Conservation (phyloP, 768 basidiomycete genomes). For the Krasilnikovozyma curviuscula region DNA sequence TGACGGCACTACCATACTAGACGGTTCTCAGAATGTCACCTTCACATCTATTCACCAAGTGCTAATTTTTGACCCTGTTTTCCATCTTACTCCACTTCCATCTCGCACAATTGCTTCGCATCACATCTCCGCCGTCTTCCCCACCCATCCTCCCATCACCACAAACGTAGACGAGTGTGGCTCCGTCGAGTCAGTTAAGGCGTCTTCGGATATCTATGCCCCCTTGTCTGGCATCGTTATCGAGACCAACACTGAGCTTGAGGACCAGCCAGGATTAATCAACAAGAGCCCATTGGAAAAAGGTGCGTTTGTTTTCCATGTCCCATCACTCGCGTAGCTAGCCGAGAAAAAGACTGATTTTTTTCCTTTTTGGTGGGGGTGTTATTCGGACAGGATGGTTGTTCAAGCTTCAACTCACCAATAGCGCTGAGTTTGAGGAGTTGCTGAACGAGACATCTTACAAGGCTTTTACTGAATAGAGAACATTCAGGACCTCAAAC, state of each 20-base stretch:
- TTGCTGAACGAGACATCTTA: slow-evolving; percentile 66
- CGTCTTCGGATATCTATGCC: slow-evolving; percentile 89
- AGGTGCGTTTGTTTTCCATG: slow-evolving; percentile 35
- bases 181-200: slow-evolving; percentile 89
- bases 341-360: background rate
- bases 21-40: too few relatives aligned
- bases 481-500: too few relatives aligned
- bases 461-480: slow-evolving; percentile 25
- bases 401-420: slow-evolving; percentile 68
- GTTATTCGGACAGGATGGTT: slow-evolving; percentile 58
- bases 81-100: background rate
- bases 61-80: too few relatives aligned
- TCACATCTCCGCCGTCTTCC: background rate
- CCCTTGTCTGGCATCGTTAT: slow-evolving; percentile 70
- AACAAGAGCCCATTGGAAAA: slow-evolving; percentile 72
- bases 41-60: too few relatives aligned
- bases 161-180: slow-evolving; percentile 50
- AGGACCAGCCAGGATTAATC: slow-evolving; percentile 50
- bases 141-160: background rate
- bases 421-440: slow-evolving; percentile 56
- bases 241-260: slow-evolving; percentile 56
- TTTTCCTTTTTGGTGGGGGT: background rate
- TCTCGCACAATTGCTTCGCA: background rate
- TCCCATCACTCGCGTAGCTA: background rate
- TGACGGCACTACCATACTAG: too few relatives aligned